phyloP scores from a whole-genome alignment of 257 asterid species.

The Eucommia ulmoides region DNA sequence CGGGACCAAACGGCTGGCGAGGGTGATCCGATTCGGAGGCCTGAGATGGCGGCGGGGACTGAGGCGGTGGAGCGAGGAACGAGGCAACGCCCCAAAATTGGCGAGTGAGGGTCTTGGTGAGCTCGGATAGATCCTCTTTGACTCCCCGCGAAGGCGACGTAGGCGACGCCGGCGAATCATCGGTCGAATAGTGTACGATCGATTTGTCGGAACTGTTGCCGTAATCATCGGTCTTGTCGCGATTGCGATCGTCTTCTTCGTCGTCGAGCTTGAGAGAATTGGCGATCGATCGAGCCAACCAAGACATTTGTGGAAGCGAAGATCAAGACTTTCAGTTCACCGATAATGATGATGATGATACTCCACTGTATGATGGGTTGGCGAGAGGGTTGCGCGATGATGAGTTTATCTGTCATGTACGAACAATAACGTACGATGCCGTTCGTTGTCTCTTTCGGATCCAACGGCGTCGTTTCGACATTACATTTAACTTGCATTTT shows the following conservation, averaged over 20 bases:
- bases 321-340: too few species aligned
- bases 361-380: too few species aligned
- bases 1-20: too few species aligned
- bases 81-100: slow-evolving; percentile 99
- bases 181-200: neutral
- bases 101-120: slow-evolving; percentile 73
- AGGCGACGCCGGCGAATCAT: slow-evolving; percentile 20
- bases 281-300: slow-evolving; percentile 94
- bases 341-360: too few species aligned
- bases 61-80: slow-evolving; percentile 87
- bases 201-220: slow-evolving; percentile 4
- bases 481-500: too few species aligned
- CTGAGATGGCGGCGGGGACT: slow-evolving; percentile 18
- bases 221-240: slow-evolving; percentile 3
- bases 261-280: slow-evolving; percentile 70
- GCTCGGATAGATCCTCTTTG: slow-evolving; percentile 87
- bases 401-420: too few species aligned
- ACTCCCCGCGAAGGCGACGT: slow-evolving; percentile 71
- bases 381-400: too few species aligned
- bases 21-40: slow-evolving; percentile 1
- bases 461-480: too few species aligned
- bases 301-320: too few species aligned
- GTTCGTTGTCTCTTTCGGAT: too few species aligned
- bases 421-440: too few species aligned
- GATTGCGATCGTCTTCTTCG: slow-evolving; percentile 19